These are phyloP conservation scores for Plasmodium inui DNA, from an alignment of 169 alveolate genomes.

Conservation along the genomic window DNA sequence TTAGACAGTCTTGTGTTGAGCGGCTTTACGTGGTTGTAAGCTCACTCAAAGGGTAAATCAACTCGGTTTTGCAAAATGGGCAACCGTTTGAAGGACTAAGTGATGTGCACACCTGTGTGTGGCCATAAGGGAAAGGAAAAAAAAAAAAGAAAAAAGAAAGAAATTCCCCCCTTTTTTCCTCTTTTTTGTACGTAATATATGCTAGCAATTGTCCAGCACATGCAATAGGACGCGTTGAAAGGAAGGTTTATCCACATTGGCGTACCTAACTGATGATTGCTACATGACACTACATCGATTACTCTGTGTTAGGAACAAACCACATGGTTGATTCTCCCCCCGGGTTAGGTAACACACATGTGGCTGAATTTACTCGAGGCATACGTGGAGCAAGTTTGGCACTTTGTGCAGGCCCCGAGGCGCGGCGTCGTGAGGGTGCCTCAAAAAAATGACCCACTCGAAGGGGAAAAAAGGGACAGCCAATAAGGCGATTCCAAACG, in stretches of 20 bases:
- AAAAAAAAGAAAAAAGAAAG: too few species aligned
- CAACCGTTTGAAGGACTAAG: background rate
- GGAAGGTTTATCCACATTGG: background rate
- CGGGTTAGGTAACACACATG: background rate
- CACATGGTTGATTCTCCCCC: background rate
- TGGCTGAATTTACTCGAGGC: background rate
- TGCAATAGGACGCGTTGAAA: background rate
- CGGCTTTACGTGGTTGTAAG: background rate
- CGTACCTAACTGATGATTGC: background rate
- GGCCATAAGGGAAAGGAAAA: background rate
- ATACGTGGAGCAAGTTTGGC: background rate
- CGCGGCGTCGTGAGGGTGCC: background rate
- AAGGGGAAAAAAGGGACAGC: background rate
- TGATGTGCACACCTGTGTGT: background rate
- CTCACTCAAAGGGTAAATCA: background rate
- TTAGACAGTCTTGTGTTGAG: background rate
- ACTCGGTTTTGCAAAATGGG: background rate
- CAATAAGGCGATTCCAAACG: background rate
- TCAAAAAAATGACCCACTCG: background rate
- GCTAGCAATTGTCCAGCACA: background rate
- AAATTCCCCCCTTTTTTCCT: background rate
- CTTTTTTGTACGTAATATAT: background rate
- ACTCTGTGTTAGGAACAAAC: background rate
- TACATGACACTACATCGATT: background rate
- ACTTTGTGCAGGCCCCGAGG: background rate